phyloP scores from a whole-genome alignment of 2,329 filamentous ascomycete genomes.

The Monilinia laxa region DNA sequence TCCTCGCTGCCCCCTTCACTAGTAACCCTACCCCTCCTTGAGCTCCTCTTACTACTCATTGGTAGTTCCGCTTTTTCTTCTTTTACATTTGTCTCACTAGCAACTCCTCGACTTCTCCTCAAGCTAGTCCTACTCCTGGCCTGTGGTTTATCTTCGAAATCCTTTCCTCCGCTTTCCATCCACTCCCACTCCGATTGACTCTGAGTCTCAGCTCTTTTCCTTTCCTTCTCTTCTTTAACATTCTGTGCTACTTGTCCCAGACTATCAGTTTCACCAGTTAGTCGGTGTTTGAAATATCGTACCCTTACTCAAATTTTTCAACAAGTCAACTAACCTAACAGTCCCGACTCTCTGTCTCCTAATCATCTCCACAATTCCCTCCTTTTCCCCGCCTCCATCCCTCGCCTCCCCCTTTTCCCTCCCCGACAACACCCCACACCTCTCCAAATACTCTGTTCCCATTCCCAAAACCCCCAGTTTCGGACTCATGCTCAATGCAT shows the following conservation, averaged over 20 bases:
- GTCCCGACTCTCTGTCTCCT: constrained; percentile 28
- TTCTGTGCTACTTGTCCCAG: constrained; percentile 12
- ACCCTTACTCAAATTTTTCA: not conserved
- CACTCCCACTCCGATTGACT: not conserved
- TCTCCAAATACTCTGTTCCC: constrained; percentile 18
- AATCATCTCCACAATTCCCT: constrained; percentile 33
- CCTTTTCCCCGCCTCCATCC: constrained; percentile 11
- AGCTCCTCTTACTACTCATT: too few species aligned
- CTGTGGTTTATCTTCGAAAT: not conserved
- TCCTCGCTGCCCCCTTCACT: not conserved
- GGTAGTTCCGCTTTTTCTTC: not conserved
- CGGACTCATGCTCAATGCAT: constrained; percentile 1
- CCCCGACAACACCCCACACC: constrained; percentile 8
- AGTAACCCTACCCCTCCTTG: not conserved
- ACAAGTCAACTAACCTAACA: not conserved
- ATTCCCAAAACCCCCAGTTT: constrained; percentile 3
- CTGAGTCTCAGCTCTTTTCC: not conserved
- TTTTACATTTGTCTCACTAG: not conserved
- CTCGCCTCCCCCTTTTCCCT: not conserved
- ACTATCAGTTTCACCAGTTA: not conserved
- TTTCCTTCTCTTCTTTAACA: constrained; percentile 6
- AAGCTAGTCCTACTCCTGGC: not conserved
- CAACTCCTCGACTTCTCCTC: not conserved
- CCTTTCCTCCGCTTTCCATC: constrained; percentile 1
- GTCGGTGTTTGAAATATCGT: not conserved